These are phyloP conservation scores for Xerocomus spinulosus DNA, from an alignment of 768 basidiomycete genomes.

Conservation along the genomic window DNA sequence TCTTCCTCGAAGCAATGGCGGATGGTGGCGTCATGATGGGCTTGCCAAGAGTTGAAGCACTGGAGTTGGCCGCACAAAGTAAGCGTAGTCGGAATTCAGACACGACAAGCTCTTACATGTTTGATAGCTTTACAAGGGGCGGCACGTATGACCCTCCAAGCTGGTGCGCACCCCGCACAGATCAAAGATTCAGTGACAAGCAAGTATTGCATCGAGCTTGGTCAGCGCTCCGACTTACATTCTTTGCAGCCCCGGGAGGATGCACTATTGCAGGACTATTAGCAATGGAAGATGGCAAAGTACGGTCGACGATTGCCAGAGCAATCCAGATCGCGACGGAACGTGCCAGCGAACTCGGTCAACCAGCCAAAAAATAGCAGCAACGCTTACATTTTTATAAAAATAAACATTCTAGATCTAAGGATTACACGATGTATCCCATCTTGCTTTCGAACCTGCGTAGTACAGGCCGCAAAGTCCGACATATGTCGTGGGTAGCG, in stretches of 20 bases:
- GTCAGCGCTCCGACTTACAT: conserved; percentile 1
- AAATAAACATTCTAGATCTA: neutral
- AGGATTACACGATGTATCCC: conserved; percentile 22
- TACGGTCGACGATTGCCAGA: conserved; percentile 91
- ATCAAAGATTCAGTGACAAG: conserved; percentile 98
- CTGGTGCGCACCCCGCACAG: conserved; percentile 88
- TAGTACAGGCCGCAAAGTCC: conserved; percentile 24
- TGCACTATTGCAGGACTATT: conserved; percentile 98
- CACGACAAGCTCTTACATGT: neutral
- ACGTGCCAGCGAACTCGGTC: conserved; percentile 80
- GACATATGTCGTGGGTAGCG: conserved; percentile 35
- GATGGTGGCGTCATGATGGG: conserved; percentile 99
- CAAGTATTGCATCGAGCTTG: conserved; percentile 35
- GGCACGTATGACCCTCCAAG: conserved; percentile 89
- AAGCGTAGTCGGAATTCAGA: conserved; percentile 20
- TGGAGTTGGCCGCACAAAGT: conserved; percentile 97
- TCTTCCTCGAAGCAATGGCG: conserved; percentile 97
- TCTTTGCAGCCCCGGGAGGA: conserved; percentile 82
- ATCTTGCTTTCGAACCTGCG: conserved; percentile 35
- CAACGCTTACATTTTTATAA: neutral
- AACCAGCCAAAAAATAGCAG: conserved; percentile 50
- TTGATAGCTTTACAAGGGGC: conserved; percentile 86
- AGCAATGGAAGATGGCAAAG: conserved; percentile 88
- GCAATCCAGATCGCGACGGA: conserved; percentile 93
- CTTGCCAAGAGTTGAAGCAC: conserved; percentile 84